phyloP scores from a whole-genome alignment of 768 basidiomycete species.

The Nevesoporus exiguus region DNA sequence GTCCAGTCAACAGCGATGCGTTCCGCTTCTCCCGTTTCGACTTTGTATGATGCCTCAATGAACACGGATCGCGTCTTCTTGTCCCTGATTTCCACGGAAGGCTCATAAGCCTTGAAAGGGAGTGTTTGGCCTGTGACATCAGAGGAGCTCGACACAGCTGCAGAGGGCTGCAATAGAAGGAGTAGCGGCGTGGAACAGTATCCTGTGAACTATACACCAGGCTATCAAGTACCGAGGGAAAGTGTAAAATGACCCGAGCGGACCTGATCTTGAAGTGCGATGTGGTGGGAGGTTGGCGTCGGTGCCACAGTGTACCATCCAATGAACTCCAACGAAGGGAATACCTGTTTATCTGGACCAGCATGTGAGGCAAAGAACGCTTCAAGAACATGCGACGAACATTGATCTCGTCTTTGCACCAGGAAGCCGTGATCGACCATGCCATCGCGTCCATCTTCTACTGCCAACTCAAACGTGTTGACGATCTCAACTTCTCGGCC shows the following conservation, averaged over 20 bases:
- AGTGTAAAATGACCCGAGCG: background rate
- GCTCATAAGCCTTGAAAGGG: conserved; percentile 92
- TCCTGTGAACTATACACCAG: conserved; percentile 59
- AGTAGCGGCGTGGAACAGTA: conserved; percentile 90
- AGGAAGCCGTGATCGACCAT: conserved; percentile 81
- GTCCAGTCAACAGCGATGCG: conserved; percentile 98
- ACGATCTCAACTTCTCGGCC: conserved; percentile 96
- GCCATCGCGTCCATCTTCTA: conserved; percentile 50
- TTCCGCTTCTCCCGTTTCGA: conserved; percentile 98
- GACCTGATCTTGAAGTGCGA: conserved; percentile 84
- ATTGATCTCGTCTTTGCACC: conserved; percentile 82
- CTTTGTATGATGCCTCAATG: conserved; percentile 79
- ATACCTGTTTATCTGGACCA: conserved; percentile 88
- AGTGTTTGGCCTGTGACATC: conserved; percentile 68
- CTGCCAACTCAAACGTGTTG: conserved; percentile 89
- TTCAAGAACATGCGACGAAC: conserved; percentile 38
- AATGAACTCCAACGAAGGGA: conserved; percentile 94
- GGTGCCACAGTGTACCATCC: conserved; percentile 94
- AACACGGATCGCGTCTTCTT: conserved; percentile 74
- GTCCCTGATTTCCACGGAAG: conserved; percentile 81
- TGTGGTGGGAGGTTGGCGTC: conserved; percentile 70
- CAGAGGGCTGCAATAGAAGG: conserved; percentile 64
- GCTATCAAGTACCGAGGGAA: background rate
- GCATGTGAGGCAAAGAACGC: conserved; percentile 5
- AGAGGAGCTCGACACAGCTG: conserved; percentile 40